A percentile compares a stretch with the other conserved stretches of the same genome.
These are phyloP conservation scores for Epichloe coenophiala DNA, from an alignment of 2,329 filamentous ascomycete species.

Conservation along the genomic window DNA sequence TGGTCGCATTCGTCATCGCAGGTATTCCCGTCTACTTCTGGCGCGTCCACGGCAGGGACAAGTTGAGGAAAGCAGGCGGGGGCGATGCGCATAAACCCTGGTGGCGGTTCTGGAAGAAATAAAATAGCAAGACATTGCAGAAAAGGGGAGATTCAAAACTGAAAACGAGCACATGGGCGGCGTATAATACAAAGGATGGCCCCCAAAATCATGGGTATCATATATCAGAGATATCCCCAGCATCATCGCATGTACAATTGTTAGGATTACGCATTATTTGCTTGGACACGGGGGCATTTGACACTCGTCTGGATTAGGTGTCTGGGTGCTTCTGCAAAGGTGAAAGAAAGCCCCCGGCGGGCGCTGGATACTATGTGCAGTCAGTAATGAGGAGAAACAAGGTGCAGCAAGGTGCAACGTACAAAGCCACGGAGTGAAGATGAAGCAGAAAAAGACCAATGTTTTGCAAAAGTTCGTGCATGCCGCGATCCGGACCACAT, in stretches of 20 bases:
- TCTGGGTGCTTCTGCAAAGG: too few relatives aligned
- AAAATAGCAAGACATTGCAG: conserved; percentile 5
- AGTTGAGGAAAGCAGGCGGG: conserved; percentile 29
- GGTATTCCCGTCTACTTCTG: conserved; percentile 85
- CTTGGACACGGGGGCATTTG: neutral
- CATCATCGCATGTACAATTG: neutral
- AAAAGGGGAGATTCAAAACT: neutral
- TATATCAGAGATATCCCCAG: neutral
- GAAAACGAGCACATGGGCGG: neutral
- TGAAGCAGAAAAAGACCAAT: too few relatives aligned
- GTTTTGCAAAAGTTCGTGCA: too few relatives aligned
- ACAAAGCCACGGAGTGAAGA: too few relatives aligned
- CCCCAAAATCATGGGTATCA: neutral
- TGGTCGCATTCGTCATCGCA: conserved; percentile 69
- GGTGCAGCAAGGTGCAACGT: neutral
- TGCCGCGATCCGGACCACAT: too few relatives aligned
- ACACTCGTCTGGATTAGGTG: too few relatives aligned
- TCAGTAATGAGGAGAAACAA: neutral
- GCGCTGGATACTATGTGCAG: neutral
- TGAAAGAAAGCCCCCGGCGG: neutral
- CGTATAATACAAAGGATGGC: neutral
- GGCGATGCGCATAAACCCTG: conserved; percentile 24
- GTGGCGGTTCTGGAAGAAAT: conserved; percentile 48
- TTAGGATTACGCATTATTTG: neutral
- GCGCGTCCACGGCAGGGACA: conserved; percentile 57